Evolutionary conservation across 2,329 filamentous ascomycete genomes (phyloP).

Genomic region (Sarocladium oryzae): DNA sequence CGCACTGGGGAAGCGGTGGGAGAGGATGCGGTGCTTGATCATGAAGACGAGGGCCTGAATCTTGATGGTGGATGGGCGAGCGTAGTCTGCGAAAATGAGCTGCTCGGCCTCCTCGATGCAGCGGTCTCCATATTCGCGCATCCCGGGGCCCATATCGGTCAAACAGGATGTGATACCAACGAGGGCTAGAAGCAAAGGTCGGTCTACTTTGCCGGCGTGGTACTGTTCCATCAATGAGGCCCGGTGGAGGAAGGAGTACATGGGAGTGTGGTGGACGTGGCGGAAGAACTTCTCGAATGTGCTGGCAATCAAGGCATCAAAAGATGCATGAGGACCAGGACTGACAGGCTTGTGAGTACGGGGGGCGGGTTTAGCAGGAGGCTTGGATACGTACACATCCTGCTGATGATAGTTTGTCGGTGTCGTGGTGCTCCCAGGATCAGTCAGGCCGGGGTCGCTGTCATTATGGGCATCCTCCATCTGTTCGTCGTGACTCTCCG

Average conservation of each 20-base stretch:
- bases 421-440: conserved; percentile 25
- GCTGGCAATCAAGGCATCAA: conserved; percentile 43
- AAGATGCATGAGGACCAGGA: conserved; percentile 31
- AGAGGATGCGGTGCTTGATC: conserved; percentile 38
- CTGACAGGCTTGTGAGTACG: conserved; percentile 21
- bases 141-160: conserved; percentile 46
- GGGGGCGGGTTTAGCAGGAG: no score
- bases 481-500: conserved; percentile 28
- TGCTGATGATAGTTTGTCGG: conserved; percentile 26
- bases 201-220: conserved; percentile 49
- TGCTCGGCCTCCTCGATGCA: conserved; percentile 50
- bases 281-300: conserved; percentile 53
- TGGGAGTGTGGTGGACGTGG: conserved; percentile 52
- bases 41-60: conserved; percentile 41
- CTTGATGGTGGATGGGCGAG: conserved; percentile 50
- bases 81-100: conserved; percentile 45
- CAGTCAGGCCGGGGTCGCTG: conserved; percentile 28
- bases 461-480: conserved; percentile 27
- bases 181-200: conserved; percentile 45
- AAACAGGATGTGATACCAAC: conserved; percentile 51
- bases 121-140: conserved; percentile 44
- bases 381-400: conserved; percentile 24
- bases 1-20: conserved; percentile 36
- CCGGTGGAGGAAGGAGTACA: conserved; percentile 52
- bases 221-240: conserved; percentile 55